Conservation (phyloP, 106 monocot species). For the Triglochin maritima region DNA sequence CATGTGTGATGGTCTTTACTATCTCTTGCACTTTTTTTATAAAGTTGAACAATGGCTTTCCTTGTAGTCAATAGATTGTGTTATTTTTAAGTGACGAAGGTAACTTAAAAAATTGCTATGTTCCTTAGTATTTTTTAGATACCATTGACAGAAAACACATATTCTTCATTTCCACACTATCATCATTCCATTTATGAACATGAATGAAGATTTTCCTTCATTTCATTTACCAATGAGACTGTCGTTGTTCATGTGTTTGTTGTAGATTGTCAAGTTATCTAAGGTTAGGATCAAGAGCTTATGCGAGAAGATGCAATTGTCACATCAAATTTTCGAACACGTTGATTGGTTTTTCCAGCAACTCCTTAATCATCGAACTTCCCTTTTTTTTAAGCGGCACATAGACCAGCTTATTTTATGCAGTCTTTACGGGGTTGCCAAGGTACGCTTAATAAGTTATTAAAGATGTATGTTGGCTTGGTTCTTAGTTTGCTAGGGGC, state of each 20-base stretch:
- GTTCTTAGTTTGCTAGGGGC: background rate
- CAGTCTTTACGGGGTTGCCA: slow-evolving; percentile 88
- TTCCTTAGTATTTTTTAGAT: too few relatives aligned
- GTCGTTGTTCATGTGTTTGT: background rate
- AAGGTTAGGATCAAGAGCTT: slow-evolving; percentile 86
- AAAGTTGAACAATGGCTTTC: too few relatives aligned
- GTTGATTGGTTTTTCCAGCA: slow-evolving; percentile 73
- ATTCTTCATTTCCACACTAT: too few relatives aligned
- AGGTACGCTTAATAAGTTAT: slow-evolving; percentile 27
- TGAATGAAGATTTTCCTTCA: too few relatives aligned
- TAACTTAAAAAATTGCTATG: too few relatives aligned
- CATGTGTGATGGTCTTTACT: too few relatives aligned
- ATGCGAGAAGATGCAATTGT: slow-evolving; percentile 71
- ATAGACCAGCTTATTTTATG: slow-evolving; percentile 94
- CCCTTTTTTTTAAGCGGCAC: slow-evolving; percentile 86
- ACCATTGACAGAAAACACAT: too few relatives aligned
- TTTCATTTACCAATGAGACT: too few relatives aligned
- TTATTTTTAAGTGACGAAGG: too few relatives aligned
- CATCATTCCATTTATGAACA: too few relatives aligned
- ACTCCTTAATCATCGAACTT: slow-evolving; percentile 64
- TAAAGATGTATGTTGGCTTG: background rate
- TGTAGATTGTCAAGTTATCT: slow-evolving; percentile 44
- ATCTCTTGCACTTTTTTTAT: too few relatives aligned
- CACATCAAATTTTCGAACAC: slow-evolving; percentile 54
- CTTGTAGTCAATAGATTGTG: too few relatives aligned